A percentile compares a stretch with the other conserved stretches of the same genome.
These are phyloP conservation scores for Lodderomyces metapsilosis DNA, from an alignment of 1,139 yeast species.

Conservation along the genomic window DNA sequence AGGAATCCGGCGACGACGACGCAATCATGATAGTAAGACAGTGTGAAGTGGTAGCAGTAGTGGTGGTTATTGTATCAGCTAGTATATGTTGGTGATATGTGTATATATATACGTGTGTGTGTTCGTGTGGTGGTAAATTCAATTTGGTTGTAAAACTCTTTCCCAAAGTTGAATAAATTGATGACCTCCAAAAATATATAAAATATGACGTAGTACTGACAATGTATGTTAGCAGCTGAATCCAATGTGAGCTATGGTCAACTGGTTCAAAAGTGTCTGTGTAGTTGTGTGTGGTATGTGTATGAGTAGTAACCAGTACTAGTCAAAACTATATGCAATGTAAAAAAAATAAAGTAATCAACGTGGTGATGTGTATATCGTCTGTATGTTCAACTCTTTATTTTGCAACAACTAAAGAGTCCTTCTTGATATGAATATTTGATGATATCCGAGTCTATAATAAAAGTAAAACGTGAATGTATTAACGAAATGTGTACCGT, in stretches of 20 bases:
- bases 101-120: no score
- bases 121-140: not conserved
- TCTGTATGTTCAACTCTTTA: not conserved
- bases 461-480: no score
- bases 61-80: not conserved
- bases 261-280: not conserved
- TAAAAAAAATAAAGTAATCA: not conserved
- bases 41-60: not conserved
- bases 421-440: no score
- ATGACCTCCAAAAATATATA: not conserved
- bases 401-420: not conserved
- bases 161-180: not conserved
- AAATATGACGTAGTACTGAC: no score
- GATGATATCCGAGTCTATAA: no score
- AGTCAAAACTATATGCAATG: not conserved
- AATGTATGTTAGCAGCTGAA: no score
- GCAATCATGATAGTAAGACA: constrained; percentile 9
- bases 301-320: not conserved
- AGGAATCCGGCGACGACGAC: constrained; percentile 32
- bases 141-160: not conserved
- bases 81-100: not conserved
- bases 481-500: no score
- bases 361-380: not conserved
- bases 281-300: not conserved
- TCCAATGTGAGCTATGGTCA: no score